Conservation (phyloP, 768 basidiomycete species). For the Mycena maculata region DNA sequence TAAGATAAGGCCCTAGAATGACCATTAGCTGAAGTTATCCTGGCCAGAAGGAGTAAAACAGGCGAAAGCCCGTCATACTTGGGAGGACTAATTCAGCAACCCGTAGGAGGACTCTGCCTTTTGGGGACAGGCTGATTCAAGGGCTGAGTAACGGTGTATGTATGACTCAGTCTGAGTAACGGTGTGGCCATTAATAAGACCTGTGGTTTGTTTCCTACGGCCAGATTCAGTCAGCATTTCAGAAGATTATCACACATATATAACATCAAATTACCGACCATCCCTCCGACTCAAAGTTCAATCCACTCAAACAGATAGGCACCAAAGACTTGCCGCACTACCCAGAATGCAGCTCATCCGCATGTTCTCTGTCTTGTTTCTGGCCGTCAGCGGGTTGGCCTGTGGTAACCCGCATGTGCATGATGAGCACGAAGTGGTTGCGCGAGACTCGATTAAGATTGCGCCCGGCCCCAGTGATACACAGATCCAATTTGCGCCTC, state of each 20-base stretch:
- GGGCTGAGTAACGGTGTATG: background rate
- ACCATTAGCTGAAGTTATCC: constrained; percentile 9
- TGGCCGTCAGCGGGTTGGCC: constrained; percentile 15
- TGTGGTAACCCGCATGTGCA: constrained; percentile 11
- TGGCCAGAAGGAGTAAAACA: constrained; percentile 8
- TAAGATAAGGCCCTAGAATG: constrained; percentile 2
- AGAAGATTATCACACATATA: constrained; percentile 11
- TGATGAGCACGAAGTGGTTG: constrained; percentile 14
- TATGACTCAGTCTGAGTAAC: background rate
- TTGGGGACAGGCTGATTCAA: background rate
- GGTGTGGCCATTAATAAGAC: background rate
- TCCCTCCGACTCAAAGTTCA: constrained; percentile 9
- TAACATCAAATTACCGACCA: constrained; percentile 12
- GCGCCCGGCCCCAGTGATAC: constrained; percentile 18
- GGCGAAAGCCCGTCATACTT: constrained; percentile 5
- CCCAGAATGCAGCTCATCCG: constrained; percentile 13
- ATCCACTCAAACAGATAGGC: constrained; percentile 7
- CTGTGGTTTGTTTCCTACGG: background rate
- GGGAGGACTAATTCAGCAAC: too few species aligned
- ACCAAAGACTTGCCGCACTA: constrained; percentile 15
- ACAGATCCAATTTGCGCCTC: constrained; percentile 21
- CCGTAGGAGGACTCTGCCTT: too few species aligned
- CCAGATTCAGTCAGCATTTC: too few species aligned
- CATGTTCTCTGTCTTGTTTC: background rate
- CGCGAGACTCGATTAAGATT: constrained; percentile 10